Percentiles rank a stretch among this genome's conserved stretches.
Conservation (phyloP, 2,329 filamentous ascomycete species). For the Penicillium psychrosexuale region DNA sequence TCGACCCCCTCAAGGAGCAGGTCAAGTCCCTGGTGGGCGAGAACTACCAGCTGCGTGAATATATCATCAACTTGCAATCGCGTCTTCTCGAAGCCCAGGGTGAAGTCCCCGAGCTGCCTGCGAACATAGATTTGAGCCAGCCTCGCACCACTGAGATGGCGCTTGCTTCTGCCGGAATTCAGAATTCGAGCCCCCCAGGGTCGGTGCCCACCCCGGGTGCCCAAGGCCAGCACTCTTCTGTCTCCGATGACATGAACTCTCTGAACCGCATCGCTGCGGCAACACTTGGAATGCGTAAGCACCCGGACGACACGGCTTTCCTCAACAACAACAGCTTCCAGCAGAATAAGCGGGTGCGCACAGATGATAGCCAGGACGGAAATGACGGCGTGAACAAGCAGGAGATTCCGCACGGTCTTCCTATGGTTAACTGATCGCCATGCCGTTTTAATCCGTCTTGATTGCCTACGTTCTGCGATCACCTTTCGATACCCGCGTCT, state of each 20-base stretch:
- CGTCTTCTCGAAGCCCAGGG: constrained; percentile 78
- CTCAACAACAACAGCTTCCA: constrained; percentile 33
- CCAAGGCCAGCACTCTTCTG: constrained; percentile 28
- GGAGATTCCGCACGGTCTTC: constrained; percentile 29
- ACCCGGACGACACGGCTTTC: constrained; percentile 38
- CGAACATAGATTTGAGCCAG: constrained; percentile 69
- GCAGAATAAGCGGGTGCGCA: constrained; percentile 31
- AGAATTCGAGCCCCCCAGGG: constrained; percentile 15
- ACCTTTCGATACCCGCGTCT: constrained; percentile 12
- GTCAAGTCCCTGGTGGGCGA: constrained; percentile 81
- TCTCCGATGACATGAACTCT: constrained; percentile 41
- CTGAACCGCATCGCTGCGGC: constrained; percentile 45
- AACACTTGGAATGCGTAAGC: constrained; percentile 44
- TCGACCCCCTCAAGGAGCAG: constrained; percentile 68
- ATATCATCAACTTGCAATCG: constrained; percentile 85
- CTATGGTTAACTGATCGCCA: constrained; percentile 11
- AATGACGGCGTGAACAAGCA: constrained; percentile 26
- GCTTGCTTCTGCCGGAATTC: constrained; percentile 26
- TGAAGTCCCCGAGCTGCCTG: constrained; percentile 79
- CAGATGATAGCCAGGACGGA: constrained; percentile 29
- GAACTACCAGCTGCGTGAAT: constrained; percentile 87
- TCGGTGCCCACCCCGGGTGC: constrained; percentile 23
- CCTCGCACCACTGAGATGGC: constrained; percentile 45
- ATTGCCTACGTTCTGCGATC: constrained; percentile 7
- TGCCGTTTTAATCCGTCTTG: not conserved